A percentile compares a stretch with the other conserved stretches of the same genome.
phyloP scores from a whole-genome alignment of 495 filamentous ascomycete species.

The Halenospora varia region DNA sequence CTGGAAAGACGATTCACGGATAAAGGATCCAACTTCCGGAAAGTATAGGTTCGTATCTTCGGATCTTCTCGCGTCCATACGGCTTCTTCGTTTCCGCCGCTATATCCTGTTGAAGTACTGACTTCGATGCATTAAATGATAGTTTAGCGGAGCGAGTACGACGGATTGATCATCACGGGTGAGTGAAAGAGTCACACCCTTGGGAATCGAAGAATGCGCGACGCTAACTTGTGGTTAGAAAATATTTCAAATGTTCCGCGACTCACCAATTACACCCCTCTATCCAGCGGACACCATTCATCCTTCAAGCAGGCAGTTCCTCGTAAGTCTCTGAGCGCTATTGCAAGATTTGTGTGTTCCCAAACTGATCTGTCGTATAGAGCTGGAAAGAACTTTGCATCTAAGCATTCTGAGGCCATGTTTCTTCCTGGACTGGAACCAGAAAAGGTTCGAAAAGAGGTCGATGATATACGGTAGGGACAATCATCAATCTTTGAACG shows the following conservation, averaged over 20 bases:
- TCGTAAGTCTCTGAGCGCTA: neutral
- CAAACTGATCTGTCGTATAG: slow-evolving; percentile 22
- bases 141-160: slow-evolving; percentile 53
- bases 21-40: slow-evolving; percentile 28
- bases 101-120: no score
- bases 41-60: no score
- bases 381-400: slow-evolving; percentile 59
- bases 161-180: slow-evolving; percentile 56
- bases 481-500: slow-evolving; percentile 38
- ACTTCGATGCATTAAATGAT: no score
- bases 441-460: slow-evolving; percentile 43
- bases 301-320: slow-evolving; percentile 63
- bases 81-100: no score
- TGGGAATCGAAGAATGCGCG: no score
- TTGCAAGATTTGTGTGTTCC: no score
- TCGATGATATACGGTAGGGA: slow-evolving; percentile 48
- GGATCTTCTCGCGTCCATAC: no score
- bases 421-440: slow-evolving; percentile 56
- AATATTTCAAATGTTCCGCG: slow-evolving; percentile 60
- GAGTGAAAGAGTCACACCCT: slow-evolving; percentile 53
- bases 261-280: slow-evolving; percentile 60
- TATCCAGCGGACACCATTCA: slow-evolving; percentile 60
- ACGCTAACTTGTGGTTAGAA: slow-evolving; percentile 52
- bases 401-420: slow-evolving; percentile 59
- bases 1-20: slow-evolving; percentile 63